phyloP scores from a whole-genome alignment of 345 rosid genomes.

The Salix exigua region DNA sequence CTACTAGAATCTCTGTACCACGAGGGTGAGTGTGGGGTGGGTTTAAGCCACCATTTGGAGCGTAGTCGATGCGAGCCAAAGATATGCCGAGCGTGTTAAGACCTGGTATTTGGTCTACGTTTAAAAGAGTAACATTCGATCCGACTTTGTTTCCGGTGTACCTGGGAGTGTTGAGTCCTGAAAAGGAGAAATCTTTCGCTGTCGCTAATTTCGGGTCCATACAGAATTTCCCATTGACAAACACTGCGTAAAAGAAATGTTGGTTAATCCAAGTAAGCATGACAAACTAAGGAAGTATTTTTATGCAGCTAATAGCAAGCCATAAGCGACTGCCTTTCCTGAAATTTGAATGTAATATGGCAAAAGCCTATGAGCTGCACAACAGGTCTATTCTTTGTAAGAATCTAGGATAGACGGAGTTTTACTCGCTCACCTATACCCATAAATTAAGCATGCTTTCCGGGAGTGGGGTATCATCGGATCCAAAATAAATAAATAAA shows the following conservation, averaged over 20 bases:
- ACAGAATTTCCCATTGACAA: slow-evolving; percentile 22
- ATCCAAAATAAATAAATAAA: too few relatives aligned
- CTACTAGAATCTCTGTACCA: slow-evolving; percentile 11
- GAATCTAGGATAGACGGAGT: too few relatives aligned
- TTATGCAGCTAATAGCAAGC: too few relatives aligned
- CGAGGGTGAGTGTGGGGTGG: slow-evolving; percentile 22
- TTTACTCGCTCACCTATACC: too few relatives aligned
- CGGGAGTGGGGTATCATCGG: too few relatives aligned
- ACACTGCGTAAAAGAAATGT: background rate
- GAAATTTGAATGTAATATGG: too few relatives aligned
- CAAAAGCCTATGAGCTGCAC: fast-evolving
- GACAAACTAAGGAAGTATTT: too few relatives aligned
- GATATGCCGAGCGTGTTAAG: slow-evolving; percentile 18
- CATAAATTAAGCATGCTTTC: too few relatives aligned
- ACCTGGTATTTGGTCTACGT: slow-evolving; percentile 3
- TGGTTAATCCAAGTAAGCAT: too few relatives aligned
- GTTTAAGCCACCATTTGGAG: slow-evolving; percentile 17
- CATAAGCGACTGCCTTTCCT: too few relatives aligned
- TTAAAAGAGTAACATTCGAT: slow-evolving; percentile 2
- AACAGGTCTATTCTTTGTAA: too few relatives aligned
- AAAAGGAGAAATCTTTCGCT: slow-evolving; percentile 9
- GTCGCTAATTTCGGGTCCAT: slow-evolving; percentile 2
- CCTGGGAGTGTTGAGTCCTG: slow-evolving; percentile 12
- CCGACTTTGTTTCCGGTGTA: background rate
- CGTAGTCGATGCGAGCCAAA: slow-evolving; percentile 4